These are phyloP conservation scores for Boletus sp. DNA, from an alignment of 768 basidiomycete species.

Conservation along the genomic window DNA sequence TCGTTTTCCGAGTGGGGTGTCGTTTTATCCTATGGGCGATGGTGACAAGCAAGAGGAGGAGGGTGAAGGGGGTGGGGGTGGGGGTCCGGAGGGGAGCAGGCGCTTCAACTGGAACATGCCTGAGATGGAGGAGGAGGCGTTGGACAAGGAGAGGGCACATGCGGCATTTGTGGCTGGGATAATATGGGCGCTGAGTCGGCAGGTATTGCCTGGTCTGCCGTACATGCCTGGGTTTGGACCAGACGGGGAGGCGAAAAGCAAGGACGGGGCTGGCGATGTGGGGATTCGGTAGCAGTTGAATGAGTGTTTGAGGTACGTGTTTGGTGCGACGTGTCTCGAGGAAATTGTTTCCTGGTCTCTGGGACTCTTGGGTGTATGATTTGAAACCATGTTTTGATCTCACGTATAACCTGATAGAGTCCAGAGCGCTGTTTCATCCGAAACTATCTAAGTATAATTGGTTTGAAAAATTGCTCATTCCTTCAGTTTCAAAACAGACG, in stretches of 20 bases:
- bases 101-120: conserved; percentile 18
- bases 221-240: conserved; percentile 50
- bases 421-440: neutral
- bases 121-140: conserved; percentile 32
- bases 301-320: conserved; percentile 69
- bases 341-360: conserved; percentile 26
- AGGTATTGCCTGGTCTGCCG: conserved; percentile 71
- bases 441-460: neutral
- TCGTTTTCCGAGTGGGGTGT: conserved; percentile 25
- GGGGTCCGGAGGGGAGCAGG: conserved; percentile 15
- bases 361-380: conserved; percentile 20
- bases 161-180: conserved; percentile 86
- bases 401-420: neutral
- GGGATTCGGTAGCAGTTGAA: conserved; percentile 72
- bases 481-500: too few species aligned
- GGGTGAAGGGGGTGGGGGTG: neutral
- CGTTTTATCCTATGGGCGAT: conserved; percentile 33
- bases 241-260: conserved; percentile 26
- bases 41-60: conserved; percentile 17
- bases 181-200: conserved; percentile 77
- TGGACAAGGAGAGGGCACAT: conserved; percentile 77
- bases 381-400: neutral
- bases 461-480: neutral
- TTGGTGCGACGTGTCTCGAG: neutral
- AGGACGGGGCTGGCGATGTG: conserved; percentile 35